These are phyloP conservation scores for Zizania palustris DNA, from an alignment of 202 grass and related monocot species.

Conservation along the genomic window DNA sequence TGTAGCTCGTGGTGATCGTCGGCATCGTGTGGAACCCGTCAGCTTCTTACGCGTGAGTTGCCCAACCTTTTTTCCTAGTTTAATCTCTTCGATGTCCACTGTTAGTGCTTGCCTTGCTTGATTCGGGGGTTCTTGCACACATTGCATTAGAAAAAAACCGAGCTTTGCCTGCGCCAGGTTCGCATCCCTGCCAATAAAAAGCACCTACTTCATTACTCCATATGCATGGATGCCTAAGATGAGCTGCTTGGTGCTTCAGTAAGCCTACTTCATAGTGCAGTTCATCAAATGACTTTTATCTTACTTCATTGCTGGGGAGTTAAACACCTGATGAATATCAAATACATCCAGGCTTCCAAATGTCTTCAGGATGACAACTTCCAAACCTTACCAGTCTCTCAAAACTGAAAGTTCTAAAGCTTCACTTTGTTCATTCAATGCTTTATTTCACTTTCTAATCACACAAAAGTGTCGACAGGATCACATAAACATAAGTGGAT, in stretches of 20 bases:
- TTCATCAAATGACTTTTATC: too few species aligned
- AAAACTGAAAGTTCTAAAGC: constrained; percentile 2
- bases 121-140: constrained; percentile 2
- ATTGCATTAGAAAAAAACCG: constrained; percentile 34
- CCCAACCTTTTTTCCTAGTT: neutral
- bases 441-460: constrained; percentile 47
- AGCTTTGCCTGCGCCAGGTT: constrained; percentile 12
- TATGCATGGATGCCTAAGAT: too few species aligned
- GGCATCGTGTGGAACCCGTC: constrained; percentile 96
- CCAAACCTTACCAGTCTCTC: constrained; percentile 32
- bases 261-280: too few species aligned
- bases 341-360: neutral
- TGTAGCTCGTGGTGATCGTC: constrained; percentile 93
- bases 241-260: too few species aligned
- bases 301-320: neutral
- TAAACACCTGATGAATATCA: neutral
- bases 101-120: neutral
- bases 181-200: constrained; percentile 18
- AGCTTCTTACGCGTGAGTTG: constrained; percentile 87
- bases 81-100: neutral
- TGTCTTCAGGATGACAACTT: constrained; percentile 19
- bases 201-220: constrained; percentile 23
- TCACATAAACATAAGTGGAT: constrained; percentile 58
- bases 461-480: constrained; percentile 46
- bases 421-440: constrained; percentile 26